phyloP scores from a whole-genome alignment of 331 rosid species.

The Rhamnella rubrinervis region DNA sequence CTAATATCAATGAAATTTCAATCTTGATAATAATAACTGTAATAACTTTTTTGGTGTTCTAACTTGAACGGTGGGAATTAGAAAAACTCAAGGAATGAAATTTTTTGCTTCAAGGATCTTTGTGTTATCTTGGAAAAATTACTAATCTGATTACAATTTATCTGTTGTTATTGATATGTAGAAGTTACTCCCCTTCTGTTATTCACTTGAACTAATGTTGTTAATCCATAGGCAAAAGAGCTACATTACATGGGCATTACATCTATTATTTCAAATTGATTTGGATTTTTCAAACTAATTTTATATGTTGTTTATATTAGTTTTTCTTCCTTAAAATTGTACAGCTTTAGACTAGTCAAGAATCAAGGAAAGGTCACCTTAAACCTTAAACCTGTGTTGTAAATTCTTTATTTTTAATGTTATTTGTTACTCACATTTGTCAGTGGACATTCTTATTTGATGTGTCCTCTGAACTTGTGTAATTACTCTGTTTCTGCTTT shows the following conservation, averaged over 20 bases:
- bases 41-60: no score
- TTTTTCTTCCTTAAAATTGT: background rate
- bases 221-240: constrained; percentile 3
- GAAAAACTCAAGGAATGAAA: background rate
- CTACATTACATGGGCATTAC: no score
- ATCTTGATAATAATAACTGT: no score
- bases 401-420: background rate
- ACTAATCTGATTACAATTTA: background rate
- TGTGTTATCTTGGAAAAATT: background rate
- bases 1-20: no score
- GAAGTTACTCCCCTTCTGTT: background rate
- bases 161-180: background rate
- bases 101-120: background rate
- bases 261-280: background rate
- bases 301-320: background rate
- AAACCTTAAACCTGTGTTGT: background rate
- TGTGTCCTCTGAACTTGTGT: constrained; percentile 14
- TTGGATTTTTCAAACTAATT: background rate
- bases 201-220: background rate
- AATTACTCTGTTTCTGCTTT: constrained; percentile 27
- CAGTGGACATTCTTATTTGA: background rate
- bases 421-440: background rate
- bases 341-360: background rate
- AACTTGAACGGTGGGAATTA: background rate
- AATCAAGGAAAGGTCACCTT: background rate